These are phyloP conservation scores for Abortiporus biennis DNA, from an alignment of 1,284 basidiomycete genomes.

Conservation along the genomic window DNA sequence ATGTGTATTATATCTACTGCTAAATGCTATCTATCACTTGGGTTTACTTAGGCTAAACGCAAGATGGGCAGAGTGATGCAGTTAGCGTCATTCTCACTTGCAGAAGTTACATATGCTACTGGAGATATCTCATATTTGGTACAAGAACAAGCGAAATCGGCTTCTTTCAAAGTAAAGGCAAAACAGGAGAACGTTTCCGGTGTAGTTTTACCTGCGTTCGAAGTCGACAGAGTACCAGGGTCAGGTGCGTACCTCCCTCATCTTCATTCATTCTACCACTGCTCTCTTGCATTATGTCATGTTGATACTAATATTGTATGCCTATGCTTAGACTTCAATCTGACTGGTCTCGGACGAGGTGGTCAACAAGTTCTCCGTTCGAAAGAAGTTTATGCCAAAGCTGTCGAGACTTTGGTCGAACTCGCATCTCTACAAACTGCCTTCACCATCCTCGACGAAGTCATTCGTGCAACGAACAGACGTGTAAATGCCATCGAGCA, in stretches of 20 bases:
- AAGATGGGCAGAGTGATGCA: slow-evolving; percentile 99
- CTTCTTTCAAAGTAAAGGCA: slow-evolving; percentile 89
- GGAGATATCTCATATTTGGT: slow-evolving; percentile 97
- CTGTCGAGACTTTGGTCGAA: slow-evolving; percentile 95
- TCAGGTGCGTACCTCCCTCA: slow-evolving; percentile 53
- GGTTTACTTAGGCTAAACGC: slow-evolving; percentile 74
- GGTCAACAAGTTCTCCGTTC: slow-evolving; percentile 94
- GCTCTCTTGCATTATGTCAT: not conserved
- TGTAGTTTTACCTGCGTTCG: slow-evolving; percentile 95
- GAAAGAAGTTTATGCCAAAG: slow-evolving; percentile 95
- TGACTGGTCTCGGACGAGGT: slow-evolving; percentile 96
- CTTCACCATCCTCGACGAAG: slow-evolving; percentile 98
- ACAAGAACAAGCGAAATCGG: slow-evolving; percentile 87
- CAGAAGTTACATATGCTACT: slow-evolving; percentile 96
- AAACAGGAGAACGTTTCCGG: slow-evolving; percentile 99
- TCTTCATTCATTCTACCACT: not conserved
- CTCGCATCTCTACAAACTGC: slow-evolving; percentile 96
- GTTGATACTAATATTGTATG: not conserved
- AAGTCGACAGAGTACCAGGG: slow-evolving; percentile 78
- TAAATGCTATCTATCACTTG: not conserved
- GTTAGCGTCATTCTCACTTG: slow-evolving; percentile 95
- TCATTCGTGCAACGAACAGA: slow-evolving; percentile 96
- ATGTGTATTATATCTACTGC: slow-evolving; percentile 2
- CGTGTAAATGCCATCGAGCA: slow-evolving; percentile 99
- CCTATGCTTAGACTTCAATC: slow-evolving; percentile 76